Evolutionary conservation across 148 eudicot species (phyloP).

Genomic region (Spergularia marina): DNA sequence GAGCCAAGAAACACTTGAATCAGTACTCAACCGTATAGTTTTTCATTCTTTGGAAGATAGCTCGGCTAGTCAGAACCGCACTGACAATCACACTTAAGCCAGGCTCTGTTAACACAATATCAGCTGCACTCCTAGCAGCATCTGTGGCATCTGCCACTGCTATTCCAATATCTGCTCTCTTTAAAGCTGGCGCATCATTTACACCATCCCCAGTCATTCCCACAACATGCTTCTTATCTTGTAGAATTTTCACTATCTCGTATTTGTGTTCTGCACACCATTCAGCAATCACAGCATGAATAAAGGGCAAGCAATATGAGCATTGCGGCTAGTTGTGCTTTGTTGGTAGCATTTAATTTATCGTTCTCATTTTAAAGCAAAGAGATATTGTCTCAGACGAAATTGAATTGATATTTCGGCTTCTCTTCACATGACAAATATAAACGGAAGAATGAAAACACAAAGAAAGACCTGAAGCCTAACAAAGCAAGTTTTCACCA

Average conservation of each 20-base stretch:
- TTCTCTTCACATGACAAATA: too few species aligned
- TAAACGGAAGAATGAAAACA: too few species aligned
- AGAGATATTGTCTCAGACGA: too few species aligned
- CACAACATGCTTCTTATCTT: slow-evolving; percentile 61
- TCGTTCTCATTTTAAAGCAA: too few species aligned
- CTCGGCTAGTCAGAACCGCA: slow-evolving; percentile 73
- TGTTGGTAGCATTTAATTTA: too few species aligned
- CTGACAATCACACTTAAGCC: slow-evolving; percentile 71
- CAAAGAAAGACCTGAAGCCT: too few species aligned
- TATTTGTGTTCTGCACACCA: slow-evolving; percentile 56
- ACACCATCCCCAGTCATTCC: slow-evolving; percentile 85
- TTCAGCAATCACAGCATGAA: slow-evolving; percentile 10
- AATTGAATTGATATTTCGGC: too few species aligned
- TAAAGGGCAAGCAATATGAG: slow-evolving; percentile 9
- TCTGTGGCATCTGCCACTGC: slow-evolving; percentile 77
- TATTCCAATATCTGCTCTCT: slow-evolving; percentile 77
- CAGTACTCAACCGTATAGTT: slow-evolving; percentile 53
- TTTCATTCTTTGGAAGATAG: slow-evolving; percentile 75
- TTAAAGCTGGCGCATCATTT: slow-evolving; percentile 71
- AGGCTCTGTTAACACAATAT: slow-evolving; percentile 70
- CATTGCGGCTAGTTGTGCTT: not conserved
- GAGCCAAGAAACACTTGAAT: not conserved
- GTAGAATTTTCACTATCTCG: slow-evolving; percentile 62
- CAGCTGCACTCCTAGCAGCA: slow-evolving; percentile 74
- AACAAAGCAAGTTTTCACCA: not conserved